Evolutionary conservation across 192 early-diverging fungal genomes (phyloP), one percentile per base, ranked within the genome.

Genomic region (Chytriomyces sp.): DNA sequence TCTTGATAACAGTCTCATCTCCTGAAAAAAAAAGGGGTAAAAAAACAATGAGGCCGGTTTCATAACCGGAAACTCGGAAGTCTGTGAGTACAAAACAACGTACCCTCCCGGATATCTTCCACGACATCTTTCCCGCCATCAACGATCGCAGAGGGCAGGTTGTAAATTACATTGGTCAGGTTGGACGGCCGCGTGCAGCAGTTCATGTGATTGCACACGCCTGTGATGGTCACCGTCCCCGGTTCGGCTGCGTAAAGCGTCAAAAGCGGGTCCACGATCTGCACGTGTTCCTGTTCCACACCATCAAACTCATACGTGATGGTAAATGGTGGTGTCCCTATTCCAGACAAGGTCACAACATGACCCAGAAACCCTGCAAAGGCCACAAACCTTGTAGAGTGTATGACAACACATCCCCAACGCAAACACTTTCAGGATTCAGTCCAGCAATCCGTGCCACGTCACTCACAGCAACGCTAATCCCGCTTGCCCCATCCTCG

Each of bases 101-200:
- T 44, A 86, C 84, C 85, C 78, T 86, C 82, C 14, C 86, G 65
- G 68, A 92, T 89, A 61, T 92, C 89, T 65, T 90, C 88, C 41
- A 85, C 75, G n/a, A 84, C 73, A 37, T 92, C 83, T 19, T 82
- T 59, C 5, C 90, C 90, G 22, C 84, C 87, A 54, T 87, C 87
- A 22, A 92, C 86, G 26, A 84, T 84, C 2, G 86, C 87, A 25
- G 78, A 78, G 32, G 90, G 90, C 32, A 90, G 77, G 19, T 81
- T 74, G 26, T 84, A 82, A 2, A 90, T 80, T 1, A 78, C 69
- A 40, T 78, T 84, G 3, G 37, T 38, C 26, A 92, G 70, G n/a
- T 80, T 36, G 80, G 78, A 39, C 82, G 75, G 56, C 75, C 80
- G 75, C 19, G 72, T 73, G 38, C 90, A 90, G 73, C 91, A 92